Conservation (phyloP, 306 rosid genomes). For the Comarum palustre region DNA sequence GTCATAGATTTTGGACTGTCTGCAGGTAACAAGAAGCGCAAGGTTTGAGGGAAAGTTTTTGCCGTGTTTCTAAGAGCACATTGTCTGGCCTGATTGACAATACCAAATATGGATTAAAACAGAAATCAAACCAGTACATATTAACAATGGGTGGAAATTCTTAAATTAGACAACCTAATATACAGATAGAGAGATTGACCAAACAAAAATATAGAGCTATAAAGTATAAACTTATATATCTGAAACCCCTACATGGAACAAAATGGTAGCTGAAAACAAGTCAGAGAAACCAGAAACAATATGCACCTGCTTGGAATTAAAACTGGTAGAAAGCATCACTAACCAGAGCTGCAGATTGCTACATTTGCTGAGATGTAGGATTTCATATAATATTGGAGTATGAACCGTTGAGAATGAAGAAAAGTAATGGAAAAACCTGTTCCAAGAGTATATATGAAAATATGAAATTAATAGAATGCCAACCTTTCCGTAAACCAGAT, state of each 20-base stretch:
- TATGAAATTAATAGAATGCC: neutral
- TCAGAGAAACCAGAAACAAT: conserved; percentile 1
- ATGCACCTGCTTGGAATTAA: neutral
- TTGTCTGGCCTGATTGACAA: neutral
- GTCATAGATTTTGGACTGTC: neutral
- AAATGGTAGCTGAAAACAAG: neutral
- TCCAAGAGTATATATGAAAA: conserved; percentile 1
- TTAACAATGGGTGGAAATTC: neutral
- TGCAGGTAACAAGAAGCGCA: neutral
- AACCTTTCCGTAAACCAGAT: neutral
- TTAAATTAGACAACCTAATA: neutral
- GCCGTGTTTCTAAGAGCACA: neutral
- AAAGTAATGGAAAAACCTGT: neutral
- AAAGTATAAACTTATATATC: neutral
- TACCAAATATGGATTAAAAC: neutral
- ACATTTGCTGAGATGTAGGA: neutral
- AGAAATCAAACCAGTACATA: neutral
- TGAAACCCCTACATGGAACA: neutral
- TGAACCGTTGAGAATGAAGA: neutral
- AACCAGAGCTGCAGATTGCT: neutral
- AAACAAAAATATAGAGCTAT: neutral
- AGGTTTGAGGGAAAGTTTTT: neutral
- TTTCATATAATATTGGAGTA: neutral
- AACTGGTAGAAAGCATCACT: neutral
- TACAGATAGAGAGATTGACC: neutral